A percentile compares a stretch with the other conserved stretches of the same genome.
phyloP scores from a whole-genome alignment of 345 rosid genomes.

The Camelina sativa region DNA sequence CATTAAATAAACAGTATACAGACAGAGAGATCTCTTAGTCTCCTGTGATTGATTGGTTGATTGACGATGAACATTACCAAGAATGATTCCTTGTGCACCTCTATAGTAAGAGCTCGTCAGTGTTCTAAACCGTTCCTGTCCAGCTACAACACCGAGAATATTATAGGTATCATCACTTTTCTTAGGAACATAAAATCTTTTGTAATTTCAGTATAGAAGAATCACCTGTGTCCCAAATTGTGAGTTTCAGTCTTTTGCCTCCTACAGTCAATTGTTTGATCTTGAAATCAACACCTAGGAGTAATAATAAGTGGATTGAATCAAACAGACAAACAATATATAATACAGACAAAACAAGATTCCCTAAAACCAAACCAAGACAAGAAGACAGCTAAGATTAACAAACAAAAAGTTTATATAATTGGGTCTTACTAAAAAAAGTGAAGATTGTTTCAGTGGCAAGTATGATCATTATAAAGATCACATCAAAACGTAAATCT shows the following conservation, averaged over 20 bases:
- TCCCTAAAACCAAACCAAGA: constrained; percentile 26
- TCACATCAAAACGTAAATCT: not conserved
- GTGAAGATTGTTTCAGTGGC: not conserved
- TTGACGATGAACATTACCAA: constrained; percentile 57
- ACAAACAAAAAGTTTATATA: constrained; percentile 25
- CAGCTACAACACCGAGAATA: constrained; percentile 63
- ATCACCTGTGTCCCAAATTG: constrained; percentile 98
- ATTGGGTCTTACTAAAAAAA: constrained; percentile 13
- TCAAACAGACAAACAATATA: constrained; percentile 18
- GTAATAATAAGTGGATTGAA: not conserved
- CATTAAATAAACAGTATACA: constrained; percentile 14
- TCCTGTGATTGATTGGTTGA: not conserved
- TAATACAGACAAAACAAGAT: constrained; percentile 18
- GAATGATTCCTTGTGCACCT: constrained; percentile 93
- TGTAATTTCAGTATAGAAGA: constrained; percentile 1
- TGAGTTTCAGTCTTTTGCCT: constrained; percentile 85
- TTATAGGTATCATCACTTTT: not conserved
- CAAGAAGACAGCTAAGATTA: constrained; percentile 2
- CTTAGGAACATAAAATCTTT: not conserved
- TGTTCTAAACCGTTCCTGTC: constrained; percentile 95
- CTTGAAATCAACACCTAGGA: constrained; percentile 96
- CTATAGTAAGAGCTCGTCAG: constrained; percentile 91
- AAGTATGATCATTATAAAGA: not conserved
- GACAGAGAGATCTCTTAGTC: not conserved
- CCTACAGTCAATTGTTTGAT: constrained; percentile 82